Conservation (phyloP, 306 rosid species). For the Heteromeles arbutifolia region DNA sequence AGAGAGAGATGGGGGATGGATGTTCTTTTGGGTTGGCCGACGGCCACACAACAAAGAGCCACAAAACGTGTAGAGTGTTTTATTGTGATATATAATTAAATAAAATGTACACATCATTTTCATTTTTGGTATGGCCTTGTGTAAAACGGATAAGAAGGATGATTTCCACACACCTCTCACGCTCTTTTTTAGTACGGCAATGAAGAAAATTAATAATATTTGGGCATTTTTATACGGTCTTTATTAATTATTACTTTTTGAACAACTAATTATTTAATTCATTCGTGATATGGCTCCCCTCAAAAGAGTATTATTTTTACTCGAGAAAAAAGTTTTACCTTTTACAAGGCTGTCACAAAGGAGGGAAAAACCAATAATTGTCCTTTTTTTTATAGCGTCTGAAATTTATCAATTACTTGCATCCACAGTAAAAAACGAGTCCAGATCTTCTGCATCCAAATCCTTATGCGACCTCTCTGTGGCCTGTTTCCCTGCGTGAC, state of each 20-base stretch:
- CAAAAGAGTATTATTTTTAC: too few species aligned
- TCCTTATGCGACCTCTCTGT: too few species aligned
- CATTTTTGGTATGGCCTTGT: background rate
- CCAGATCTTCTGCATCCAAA: too few species aligned
- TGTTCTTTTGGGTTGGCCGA: background rate
- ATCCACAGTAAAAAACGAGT: background rate
- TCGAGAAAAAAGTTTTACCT: background rate
- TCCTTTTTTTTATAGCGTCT: too few species aligned
- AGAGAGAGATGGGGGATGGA: background rate
- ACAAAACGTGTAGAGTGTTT: constrained; percentile 17
- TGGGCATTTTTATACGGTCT: too few species aligned
- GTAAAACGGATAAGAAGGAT: background rate
- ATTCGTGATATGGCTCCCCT: too few species aligned
- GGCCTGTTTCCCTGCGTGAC: too few species aligned
- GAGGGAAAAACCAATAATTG: background rate
- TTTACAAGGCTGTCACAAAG: background rate
- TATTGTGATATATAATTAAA: background rate
- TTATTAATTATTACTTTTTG: too few species aligned
- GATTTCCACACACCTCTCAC: too few species aligned
- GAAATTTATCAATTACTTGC: background rate
- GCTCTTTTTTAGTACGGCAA: too few species aligned
- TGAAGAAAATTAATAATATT: too few species aligned
- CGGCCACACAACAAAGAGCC: constrained; percentile 37
- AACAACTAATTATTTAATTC: too few species aligned
- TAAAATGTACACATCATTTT: background rate